A percentile compares a stretch with the other conserved stretches of the same genome.
phyloP scores from a whole-genome alignment of 805 yeast genomes.

The Millerozyma miso region DNA sequence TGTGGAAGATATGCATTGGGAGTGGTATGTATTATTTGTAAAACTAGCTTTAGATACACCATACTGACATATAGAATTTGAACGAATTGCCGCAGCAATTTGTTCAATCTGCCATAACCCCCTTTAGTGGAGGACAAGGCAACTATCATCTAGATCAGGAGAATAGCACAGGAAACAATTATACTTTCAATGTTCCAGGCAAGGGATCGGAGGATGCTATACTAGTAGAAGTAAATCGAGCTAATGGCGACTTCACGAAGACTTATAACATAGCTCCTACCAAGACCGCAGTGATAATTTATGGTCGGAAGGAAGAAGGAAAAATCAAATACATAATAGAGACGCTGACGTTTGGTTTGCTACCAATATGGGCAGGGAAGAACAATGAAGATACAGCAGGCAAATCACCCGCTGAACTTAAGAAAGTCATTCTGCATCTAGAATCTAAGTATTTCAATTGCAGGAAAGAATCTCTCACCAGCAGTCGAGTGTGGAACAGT shows the following conservation, averaged over 20 bases:
- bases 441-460: conserved; percentile 68
- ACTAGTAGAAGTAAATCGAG: background rate
- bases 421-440: conserved; percentile 28
- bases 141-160: background rate
- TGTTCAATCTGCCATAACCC: conserved; percentile 14
- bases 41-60: background rate
- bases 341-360: conserved; percentile 76
- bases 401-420: conserved; percentile 15
- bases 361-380: conserved; percentile 57
- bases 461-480: conserved; percentile 54
- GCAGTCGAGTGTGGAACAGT: conserved; percentile 54
- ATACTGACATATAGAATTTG: conserved; percentile 14
- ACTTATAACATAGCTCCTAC: conserved; percentile 66
- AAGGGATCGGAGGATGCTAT: conserved; percentile 71
- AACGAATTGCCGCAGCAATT: conserved; percentile 26
- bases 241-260: conserved; percentile 18
- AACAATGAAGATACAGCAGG: conserved; percentile 34
- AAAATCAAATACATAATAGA: conserved; percentile 24
- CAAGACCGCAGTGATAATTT: conserved; percentile 40
- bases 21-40: conserved; percentile 26
- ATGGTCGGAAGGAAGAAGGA: conserved; percentile 8
- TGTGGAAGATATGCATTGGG: conserved; percentile 60
- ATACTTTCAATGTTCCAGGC: background rate
- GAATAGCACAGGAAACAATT: background rate
- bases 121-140: background rate